A percentile compares a stretch with the other conserved stretches of the same genome.
These are phyloP conservation scores for Perkinsela sp. DNA, from an alignment of 208 protist species.

Conservation along the genomic window DNA sequence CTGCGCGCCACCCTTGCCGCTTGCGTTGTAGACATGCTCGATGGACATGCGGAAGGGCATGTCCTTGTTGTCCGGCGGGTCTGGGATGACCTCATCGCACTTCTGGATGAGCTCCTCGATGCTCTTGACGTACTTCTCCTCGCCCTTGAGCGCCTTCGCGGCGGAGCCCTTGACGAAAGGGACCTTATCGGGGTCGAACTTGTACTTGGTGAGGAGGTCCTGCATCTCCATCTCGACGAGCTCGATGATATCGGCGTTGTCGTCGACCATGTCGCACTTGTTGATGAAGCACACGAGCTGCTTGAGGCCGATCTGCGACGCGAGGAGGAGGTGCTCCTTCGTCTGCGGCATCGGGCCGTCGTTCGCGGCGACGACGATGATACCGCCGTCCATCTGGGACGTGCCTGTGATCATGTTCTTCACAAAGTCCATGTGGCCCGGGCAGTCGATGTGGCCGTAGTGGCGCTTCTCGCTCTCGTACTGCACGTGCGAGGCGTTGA, in stretches of 20 bases:
- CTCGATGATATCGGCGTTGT: slow-evolving; percentile 71
- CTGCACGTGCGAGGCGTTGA: slow-evolving; percentile 87
- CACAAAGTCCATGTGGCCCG: slow-evolving; percentile 97
- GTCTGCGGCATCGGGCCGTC: slow-evolving; percentile 95
- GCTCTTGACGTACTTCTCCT: slow-evolving; percentile 59
- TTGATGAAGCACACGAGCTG: slow-evolving; percentile 92
- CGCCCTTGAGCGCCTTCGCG: slow-evolving; percentile 77
- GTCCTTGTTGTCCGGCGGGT: slow-evolving; percentile 69
- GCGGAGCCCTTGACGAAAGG: slow-evolving; percentile 74
- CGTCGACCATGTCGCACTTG: slow-evolving; percentile 79
- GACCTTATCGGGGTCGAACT: slow-evolving; percentile 67
- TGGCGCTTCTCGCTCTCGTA: slow-evolving; percentile 93
- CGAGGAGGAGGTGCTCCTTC: slow-evolving; percentile 92
- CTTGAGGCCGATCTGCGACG: slow-evolving; percentile 83
- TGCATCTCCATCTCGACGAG: slow-evolving; percentile 87
- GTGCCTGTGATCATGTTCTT: slow-evolving; percentile 99
- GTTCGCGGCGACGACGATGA: slow-evolving; percentile 64
- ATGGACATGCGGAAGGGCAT: slow-evolving; percentile 92
- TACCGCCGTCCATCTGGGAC: slow-evolving; percentile 77
- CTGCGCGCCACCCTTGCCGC: slow-evolving; percentile 67
- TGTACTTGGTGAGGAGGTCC: slow-evolving; percentile 73
- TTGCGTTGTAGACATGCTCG: slow-evolving; percentile 72
- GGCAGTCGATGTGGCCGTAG: slow-evolving; percentile 98
- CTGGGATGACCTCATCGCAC: slow-evolving; percentile 69
- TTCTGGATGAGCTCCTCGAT: slow-evolving; percentile 75